Conservation (phyloP, 176 grass and related monocot genomes). For the Poa annua region DNA sequence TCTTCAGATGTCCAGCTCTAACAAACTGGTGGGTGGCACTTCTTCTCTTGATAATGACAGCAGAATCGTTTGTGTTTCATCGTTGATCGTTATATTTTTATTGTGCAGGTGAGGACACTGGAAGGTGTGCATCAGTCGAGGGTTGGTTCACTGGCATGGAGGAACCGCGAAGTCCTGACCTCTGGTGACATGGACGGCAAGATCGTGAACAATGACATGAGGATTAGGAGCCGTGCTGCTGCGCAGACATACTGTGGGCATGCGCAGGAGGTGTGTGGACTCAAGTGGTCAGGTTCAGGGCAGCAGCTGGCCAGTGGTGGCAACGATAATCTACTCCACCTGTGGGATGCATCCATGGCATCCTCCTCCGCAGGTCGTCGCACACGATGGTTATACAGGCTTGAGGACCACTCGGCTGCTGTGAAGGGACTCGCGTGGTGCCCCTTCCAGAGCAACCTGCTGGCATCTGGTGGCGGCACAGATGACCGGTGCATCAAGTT, state of each 20-base stretch:
- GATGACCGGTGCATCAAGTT: not conserved
- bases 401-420: not conserved
- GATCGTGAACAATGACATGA: not conserved
- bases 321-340: not conserved
- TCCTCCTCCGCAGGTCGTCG: not conserved
- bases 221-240: not conserved
- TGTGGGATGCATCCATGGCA: not conserved
- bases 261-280: not conserved
- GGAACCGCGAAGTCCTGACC: not conserved
- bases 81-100: not conserved
- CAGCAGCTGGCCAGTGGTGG: not conserved
- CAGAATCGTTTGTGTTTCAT: not conserved
- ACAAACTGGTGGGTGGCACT: not conserved
- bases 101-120: not conserved
- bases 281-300: not conserved
- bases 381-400: not conserved
- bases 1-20: not conserved
- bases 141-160: not conserved
- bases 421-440: not conserved
- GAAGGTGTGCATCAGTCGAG: not conserved
- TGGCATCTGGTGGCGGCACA: not conserved
- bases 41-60: not conserved
- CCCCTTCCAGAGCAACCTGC: not conserved
- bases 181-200: not conserved
- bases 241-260: not conserved